phyloP scores from a whole-genome alignment of 2,329 filamentous ascomycete genomes.

The Ceratocystis colombiana region DNA sequence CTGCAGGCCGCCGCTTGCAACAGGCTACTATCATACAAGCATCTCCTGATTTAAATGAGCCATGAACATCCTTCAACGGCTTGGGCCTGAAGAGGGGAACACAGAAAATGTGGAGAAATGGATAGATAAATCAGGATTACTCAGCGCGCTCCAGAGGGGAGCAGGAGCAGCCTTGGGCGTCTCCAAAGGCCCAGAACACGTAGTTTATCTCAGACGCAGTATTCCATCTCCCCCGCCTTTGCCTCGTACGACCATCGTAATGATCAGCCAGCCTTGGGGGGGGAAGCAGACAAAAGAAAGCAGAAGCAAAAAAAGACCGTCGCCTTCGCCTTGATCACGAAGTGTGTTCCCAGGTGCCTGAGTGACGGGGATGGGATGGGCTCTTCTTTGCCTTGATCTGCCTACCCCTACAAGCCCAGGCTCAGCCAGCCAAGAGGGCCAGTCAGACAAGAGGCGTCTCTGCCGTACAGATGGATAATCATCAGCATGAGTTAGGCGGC shows the following conservation, averaged over 20 bases:
- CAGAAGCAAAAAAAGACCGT: background rate
- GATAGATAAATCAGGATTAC: background rate
- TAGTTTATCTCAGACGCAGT: background rate
- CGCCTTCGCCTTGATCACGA: background rate
- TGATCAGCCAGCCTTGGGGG: background rate
- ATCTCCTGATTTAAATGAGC: constrained; percentile 14
- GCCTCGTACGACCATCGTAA: constrained; percentile 7
- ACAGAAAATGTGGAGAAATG: constrained; percentile 2
- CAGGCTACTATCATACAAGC: constrained; percentile 2
- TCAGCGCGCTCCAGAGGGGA: background rate
- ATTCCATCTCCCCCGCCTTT: background rate
- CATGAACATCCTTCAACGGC: background rate
- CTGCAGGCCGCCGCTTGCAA: constrained; percentile 12
- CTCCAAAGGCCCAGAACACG: background rate
- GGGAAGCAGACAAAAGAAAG: too few species aligned
- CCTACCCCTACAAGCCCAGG: background rate
- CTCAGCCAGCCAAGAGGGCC: too few species aligned
- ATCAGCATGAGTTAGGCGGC: background rate
- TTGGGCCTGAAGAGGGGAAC: background rate
- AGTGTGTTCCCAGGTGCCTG: background rate
- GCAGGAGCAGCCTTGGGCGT: too few species aligned
- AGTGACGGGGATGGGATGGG: background rate
- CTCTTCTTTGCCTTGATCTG: background rate
- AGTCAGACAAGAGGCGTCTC: background rate
- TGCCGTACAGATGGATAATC: background rate